Evolutionary conservation across 1,284 basidiomycete genomes (phyloP), one percentile per base, ranked within the genome.

Genomic region (Pterulicium gracile): DNA sequence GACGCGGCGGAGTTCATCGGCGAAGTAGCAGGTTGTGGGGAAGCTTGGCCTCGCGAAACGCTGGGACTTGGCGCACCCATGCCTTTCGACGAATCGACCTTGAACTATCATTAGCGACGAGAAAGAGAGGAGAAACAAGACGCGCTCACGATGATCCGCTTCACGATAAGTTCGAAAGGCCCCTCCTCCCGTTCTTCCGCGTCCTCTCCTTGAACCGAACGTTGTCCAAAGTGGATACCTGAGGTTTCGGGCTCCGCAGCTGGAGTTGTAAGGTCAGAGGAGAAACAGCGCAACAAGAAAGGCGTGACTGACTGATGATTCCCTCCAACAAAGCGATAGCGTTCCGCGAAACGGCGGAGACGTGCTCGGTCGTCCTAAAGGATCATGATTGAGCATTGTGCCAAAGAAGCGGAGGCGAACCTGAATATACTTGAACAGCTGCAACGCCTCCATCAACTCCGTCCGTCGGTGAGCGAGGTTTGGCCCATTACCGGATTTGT

Each of bases 321-420:
- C 55, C 55, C 35, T 57, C 55, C 13, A 57, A 48, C 10, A 57
- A 45, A 3, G 50, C 52, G 14, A 56, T 56, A 7, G 56, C 56
- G 44, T 57, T 57, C 10, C 54, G 47, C 1, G 56, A 57, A 13
- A 56, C 55, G 15, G 49, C 52, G 2, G 56, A 56, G 23, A 55
- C 51, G 40, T 57, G 55, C 24, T 55, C 53, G 12, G 55, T 51
- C n/a, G 55, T 51, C 39, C 55, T 56, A 41, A 39, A 20, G 19
- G 48, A 39, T 35, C 34, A 14, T 46, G 46, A 44, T 50, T 53
- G n/a, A 39, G 27, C n/a, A n/a, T n/a, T n/a, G n/a, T n/a, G n/a
- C 27, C 27, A 32, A 32, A n/a, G 27, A 32, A 32, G 7, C 27
- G n/a, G 27, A 7, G 10, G 27, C 27, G 27, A 10, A 32, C 7